Conservation (phyloP, 805 yeast genomes). For the Lipomyces sp. region DNA sequence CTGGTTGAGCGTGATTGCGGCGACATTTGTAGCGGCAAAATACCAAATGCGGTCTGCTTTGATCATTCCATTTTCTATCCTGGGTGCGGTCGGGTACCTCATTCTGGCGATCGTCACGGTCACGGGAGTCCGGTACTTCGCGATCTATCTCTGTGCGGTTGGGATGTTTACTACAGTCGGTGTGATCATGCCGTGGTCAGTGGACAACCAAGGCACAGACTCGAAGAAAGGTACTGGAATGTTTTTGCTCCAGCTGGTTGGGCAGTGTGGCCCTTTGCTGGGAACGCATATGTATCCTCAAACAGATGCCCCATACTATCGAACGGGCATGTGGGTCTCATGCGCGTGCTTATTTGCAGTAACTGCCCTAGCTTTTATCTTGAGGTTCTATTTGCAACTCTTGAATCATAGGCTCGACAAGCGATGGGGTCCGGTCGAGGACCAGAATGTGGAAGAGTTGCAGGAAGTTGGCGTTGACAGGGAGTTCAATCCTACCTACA, state of each 20-base stretch:
- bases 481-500: slow-evolving; percentile 12
- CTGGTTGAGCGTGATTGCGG: slow-evolving; percentile 5
- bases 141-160: slow-evolving; percentile 34
- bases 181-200: slow-evolving; percentile 37
- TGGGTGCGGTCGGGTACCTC: slow-evolving; percentile 28
- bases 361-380: slow-evolving; percentile 21
- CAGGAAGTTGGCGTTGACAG: slow-evolving; percentile 10
- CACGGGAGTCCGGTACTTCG: slow-evolving; percentile 40
- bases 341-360: slow-evolving; percentile 34
- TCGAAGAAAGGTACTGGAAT: slow-evolving; percentile 38
- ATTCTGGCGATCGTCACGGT: slow-evolving; percentile 33
- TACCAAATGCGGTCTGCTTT: background rate
- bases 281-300: slow-evolving; percentile 40
- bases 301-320: slow-evolving; percentile 34
- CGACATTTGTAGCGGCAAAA: slow-evolving; percentile 5
- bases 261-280: slow-evolving; percentile 40
- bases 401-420: slow-evolving; percentile 9
- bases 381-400: background rate
- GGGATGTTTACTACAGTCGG: slow-evolving; percentile 39
- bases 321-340: slow-evolving; percentile 38
- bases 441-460: slow-evolving; percentile 4
- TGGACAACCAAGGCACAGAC: slow-evolving; percentile 40
- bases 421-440: slow-evolving; percentile 10
- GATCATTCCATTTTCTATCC: background rate
- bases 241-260: slow-evolving; percentile 37